phyloP scores from a whole-genome alignment of 257 asterid genomes.

The Solanum medicagineum region DNA sequence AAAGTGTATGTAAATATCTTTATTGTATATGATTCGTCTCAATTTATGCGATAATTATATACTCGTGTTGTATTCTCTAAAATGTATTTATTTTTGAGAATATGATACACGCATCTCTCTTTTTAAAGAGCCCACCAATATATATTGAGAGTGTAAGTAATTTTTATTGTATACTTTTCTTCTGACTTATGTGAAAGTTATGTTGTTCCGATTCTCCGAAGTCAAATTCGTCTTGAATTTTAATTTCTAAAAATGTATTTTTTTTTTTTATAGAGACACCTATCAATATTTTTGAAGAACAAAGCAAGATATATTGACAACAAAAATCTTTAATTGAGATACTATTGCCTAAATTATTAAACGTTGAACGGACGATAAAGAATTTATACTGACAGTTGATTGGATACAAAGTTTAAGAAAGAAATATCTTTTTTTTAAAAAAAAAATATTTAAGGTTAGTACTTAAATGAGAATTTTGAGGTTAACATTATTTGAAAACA shows the following conservation, averaged over 20 bases:
- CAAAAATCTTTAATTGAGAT: too few relatives aligned
- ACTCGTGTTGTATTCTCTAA: neutral
- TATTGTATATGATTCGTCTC: too few relatives aligned
- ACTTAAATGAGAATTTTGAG: neutral
- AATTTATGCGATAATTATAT: too few relatives aligned
- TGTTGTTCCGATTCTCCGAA: neutral
- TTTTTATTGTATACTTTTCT: neutral
- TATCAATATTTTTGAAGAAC: accelerated
- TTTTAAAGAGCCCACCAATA: neutral
- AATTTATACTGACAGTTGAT: neutral
- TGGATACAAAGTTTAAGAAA: neutral
- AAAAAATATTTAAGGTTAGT: neutral
- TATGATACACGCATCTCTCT: neutral
- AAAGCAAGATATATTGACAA: neutral
- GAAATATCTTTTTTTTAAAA: neutral
- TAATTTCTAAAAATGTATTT: neutral
- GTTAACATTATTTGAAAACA: neutral
- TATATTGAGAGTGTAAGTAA: neutral
- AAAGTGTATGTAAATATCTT: too few relatives aligned
- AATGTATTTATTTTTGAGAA: neutral
- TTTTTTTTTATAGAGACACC: neutral
- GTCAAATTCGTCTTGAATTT: neutral
- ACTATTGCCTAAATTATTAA: neutral
- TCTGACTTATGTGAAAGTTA: neutral
- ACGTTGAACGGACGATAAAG: neutral